phyloP scores from a whole-genome alignment of 495 filamentous ascomycete species.

The Penicillium soppii region DNA sequence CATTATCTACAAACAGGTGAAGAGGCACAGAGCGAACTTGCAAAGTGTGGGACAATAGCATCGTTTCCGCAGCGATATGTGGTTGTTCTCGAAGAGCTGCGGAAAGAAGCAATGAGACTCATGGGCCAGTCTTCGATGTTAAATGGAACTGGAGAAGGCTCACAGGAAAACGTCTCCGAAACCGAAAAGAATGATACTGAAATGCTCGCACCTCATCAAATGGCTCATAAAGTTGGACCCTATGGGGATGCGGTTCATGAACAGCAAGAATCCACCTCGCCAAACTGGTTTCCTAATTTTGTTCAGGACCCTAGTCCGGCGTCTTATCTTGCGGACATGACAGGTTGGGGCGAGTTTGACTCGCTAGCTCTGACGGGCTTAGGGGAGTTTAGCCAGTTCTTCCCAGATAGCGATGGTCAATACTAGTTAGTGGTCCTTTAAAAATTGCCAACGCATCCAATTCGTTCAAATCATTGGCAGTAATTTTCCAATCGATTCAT shows the following conservation, averaged over 20 bases:
- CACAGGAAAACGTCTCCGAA: not conserved
- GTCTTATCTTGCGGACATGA: conserved; percentile 15
- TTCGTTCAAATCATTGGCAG: too few relatives aligned
- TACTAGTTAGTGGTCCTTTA: not conserved
- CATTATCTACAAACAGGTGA: conserved; percentile 17
- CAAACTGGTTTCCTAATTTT: conserved; percentile 10
- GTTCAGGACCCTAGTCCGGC: conserved; percentile 12
- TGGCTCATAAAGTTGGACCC: not conserved
- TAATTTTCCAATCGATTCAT: too few relatives aligned
- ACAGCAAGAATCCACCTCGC: not conserved
- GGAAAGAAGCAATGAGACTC: conserved; percentile 33
- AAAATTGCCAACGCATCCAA: too few relatives aligned
- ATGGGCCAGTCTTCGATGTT: not conserved
- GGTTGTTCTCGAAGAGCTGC: conserved; percentile 43
- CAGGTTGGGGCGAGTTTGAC: conserved; percentile 30
- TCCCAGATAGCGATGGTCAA: not conserved
- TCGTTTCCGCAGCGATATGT: conserved; percentile 31
- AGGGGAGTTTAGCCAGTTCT: conserved; percentile 3
- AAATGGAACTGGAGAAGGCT: not conserved
- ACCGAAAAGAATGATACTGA: not conserved
- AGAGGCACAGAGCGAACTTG: conserved; percentile 19
- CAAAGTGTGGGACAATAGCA: conserved; percentile 16
- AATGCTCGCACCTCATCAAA: not conserved
- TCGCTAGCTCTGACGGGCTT: conserved; percentile 13
- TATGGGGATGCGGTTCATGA: not conserved